Evolutionary conservation across 2,329 filamentous ascomycete species (phyloP).

Genomic region (Colletotrichum sp.): DNA sequence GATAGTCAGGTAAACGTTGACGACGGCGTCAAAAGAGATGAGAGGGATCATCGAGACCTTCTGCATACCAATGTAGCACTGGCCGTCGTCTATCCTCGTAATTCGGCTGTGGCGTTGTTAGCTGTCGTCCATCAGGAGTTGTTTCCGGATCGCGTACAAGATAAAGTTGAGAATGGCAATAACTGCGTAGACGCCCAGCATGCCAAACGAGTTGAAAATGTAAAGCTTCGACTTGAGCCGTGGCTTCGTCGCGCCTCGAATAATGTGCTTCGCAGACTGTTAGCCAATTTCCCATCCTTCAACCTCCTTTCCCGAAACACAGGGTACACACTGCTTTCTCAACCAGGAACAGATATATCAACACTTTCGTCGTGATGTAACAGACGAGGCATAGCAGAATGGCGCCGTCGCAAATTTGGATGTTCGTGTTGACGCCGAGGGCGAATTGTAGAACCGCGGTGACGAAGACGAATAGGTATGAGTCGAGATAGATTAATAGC

Average conservation of each 20-base stretch:
- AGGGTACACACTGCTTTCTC: slow-evolving; percentile 60
- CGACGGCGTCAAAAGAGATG: slow-evolving; percentile 63
- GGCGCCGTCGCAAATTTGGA: slow-evolving; percentile 58
- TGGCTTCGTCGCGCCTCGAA: slow-evolving; percentile 55
- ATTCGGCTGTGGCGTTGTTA: slow-evolving; percentile 51
- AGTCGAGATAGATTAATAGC: slow-evolving; percentile 64
- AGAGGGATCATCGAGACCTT: slow-evolving; percentile 64
- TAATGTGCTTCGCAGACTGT: slow-evolving; percentile 53
- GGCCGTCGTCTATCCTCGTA: slow-evolving; percentile 56
- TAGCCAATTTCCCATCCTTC: not conserved
- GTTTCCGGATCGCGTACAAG: slow-evolving; percentile 49
- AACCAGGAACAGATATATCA: slow-evolving; percentile 70
- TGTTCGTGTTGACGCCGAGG: slow-evolving; percentile 58
- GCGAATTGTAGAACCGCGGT: slow-evolving; percentile 63
- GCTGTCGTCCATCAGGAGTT: not conserved
- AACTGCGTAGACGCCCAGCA: slow-evolving; percentile 49
- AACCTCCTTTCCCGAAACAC: not conserved
- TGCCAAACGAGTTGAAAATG: slow-evolving; percentile 65
- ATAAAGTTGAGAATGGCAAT: slow-evolving; percentile 65
- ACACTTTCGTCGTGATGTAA: slow-evolving; percentile 68
- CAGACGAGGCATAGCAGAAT: slow-evolving; percentile 66
- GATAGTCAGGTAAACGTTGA: slow-evolving; percentile 68
- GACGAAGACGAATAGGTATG: slow-evolving; percentile 63
- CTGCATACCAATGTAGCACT: slow-evolving; percentile 68
- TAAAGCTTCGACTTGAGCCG: slow-evolving; percentile 64